Evolutionary conservation across 306 rosid genomes (phyloP), one percentile per base, ranked within the genome.

Genomic region (Cicer judaicum): DNA sequence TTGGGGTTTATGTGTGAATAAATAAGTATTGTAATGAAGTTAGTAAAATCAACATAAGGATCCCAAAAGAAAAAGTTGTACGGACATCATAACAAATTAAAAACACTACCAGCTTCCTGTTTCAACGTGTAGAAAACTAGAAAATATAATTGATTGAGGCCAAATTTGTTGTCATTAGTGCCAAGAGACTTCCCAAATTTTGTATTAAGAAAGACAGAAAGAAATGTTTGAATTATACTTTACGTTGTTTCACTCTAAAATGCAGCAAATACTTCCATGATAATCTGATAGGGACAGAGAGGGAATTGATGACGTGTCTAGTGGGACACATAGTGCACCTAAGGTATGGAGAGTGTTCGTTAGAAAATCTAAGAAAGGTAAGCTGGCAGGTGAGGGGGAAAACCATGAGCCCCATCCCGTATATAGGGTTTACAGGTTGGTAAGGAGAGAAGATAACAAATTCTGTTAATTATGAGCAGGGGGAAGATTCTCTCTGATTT

Each of bases 41-140:
- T 43, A 21, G 59, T 18, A 77, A 16, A 10, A 36, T 7, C 57
- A 56, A 21, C 63, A 78, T 21, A 42, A 63, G 4, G 19, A 29
- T 64, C 69, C 74, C 53, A 43, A 8, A 19, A 19, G 34, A 55
- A 54, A 55, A 55, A 55, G n/a, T 19, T 55, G 38, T 55, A 64
- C 49, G 70, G 70, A 52, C 48, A 41, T 54, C 38, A 7, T 43
- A 67, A 24, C 60, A 67, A 66, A 73, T 59, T 19, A 68, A 68
- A 67, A 63, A 29, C 43, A 50, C 41, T 65, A 24, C 16, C 70
- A 19, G 44, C 65, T 5, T 50, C n/a, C 61, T 46, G 61, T 44
- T 70, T 70, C 61, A n/a, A 44, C 56, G 1, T 10, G 41, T 7
- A 50, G 41, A 78, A 68, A 59, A 69, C 10, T 29, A 24, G 56